These are phyloP conservation scores for Leptodermis oblonga DNA, from an alignment of 257 asterid species.

Conservation along the genomic window DNA sequence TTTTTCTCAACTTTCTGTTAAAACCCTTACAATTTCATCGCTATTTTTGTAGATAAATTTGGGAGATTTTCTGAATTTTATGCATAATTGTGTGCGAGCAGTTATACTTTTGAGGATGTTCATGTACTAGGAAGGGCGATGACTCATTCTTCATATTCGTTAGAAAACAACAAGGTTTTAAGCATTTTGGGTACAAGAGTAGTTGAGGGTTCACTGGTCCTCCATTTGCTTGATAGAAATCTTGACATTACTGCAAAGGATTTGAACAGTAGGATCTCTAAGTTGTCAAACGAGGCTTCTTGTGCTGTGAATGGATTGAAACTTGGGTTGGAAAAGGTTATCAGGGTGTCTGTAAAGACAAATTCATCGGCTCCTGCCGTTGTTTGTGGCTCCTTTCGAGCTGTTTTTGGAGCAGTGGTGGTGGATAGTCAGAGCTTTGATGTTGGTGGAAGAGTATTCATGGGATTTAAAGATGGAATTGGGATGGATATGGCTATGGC, in stretches of 20 bases:
- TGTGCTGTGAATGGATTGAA: constrained; percentile 48
- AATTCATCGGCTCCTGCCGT: constrained; percentile 52
- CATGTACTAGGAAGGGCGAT: constrained; percentile 14
- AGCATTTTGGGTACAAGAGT: constrained; percentile 53
- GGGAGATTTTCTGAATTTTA: not conserved
- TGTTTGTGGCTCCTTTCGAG: constrained; percentile 70
- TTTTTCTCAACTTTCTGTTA: not conserved
- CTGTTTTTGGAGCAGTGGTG: constrained; percentile 64
- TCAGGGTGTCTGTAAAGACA: constrained; percentile 54
- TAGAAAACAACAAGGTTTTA: constrained; percentile 68
- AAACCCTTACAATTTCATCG: not conserved
- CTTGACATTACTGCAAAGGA: constrained; percentile 54
- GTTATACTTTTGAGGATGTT: constrained; percentile 49
- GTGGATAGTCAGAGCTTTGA: constrained; percentile 7
- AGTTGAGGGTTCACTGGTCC: constrained; percentile 37
- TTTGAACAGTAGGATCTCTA: constrained; percentile 36
- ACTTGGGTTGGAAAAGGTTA: constrained; percentile 54
- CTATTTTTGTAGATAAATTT: not conserved
- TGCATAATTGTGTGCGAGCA: constrained; percentile 7
- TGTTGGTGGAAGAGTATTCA: constrained; percentile 5
- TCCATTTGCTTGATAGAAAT: constrained; percentile 33
- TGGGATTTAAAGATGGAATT: not conserved
- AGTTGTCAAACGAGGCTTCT: constrained; percentile 42
- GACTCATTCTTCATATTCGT: constrained; percentile 78
- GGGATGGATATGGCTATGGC: not conserved